Base-by-base conservation (phyloP, 2,329 filamentous ascomycete genomes). In the Botrytis byssoidea region DNA sequence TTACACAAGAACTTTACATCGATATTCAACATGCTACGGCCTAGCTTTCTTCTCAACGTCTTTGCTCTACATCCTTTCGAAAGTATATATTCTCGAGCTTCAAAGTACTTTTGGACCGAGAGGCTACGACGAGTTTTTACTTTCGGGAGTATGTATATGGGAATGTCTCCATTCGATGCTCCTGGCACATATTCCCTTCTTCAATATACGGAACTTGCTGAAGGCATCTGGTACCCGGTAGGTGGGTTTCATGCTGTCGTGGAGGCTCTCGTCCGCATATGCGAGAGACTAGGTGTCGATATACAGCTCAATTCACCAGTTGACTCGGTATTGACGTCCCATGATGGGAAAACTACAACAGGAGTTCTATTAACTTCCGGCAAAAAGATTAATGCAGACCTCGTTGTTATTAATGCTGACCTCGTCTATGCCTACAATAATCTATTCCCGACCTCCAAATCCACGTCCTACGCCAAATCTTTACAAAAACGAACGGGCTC, bases 61-160 rank as follows among this genome's bases (percentile, higher is more conserved):
- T 79, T 92, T 29, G 83, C 83, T 18, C 81, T 94, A 73, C 92
- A 93, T 83, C 91, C 91, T 0, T 90, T 93, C 75, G 89, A 93
- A 80, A 91, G 87, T 77, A 91, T 93, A 25, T 94, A 90, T 84
- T 84, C 84, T 10, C 83, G 92, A 42, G 89, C 91, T 4, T 84
- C 87, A 40, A 86, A 86, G 75, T 93, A 93, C 78, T 94, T 94
- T 81, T 87, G 85, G 84, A 91, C 90, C 0, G 91, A 93, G 79
- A 84, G 91, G 73, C 79, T 94, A 78, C 84, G 92, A 74, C 83
- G 91, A 40, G 91, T 92, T 0, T 94, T 94, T 76, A 93, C 92
- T 0, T 94, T 94, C 81, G 91, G 89, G 35, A 93, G 90, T 77
- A 94, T 94, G 92, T 94, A 94, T 79, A 92, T 94, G 89, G 92